Evolutionary conservation across 495 filamentous ascomycete genomes (phyloP).

Genomic region (Neurospora sp.): DNA sequence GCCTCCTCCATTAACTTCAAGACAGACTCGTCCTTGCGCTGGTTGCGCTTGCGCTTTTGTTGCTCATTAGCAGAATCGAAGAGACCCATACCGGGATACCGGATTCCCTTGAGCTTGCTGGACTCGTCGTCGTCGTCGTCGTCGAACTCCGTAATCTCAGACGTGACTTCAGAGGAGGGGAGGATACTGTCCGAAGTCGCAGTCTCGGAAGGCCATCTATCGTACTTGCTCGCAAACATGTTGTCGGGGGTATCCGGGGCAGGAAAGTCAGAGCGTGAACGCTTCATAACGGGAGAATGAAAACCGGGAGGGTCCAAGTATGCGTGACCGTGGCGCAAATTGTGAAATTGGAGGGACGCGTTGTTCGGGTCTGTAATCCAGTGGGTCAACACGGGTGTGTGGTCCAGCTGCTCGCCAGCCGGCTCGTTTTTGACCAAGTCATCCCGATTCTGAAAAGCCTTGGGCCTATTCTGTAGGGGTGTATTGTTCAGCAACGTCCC

Average conservation of each 20-base stretch:
- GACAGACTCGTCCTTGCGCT: conserved; percentile 68
- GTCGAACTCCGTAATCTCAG: conserved; percentile 16
- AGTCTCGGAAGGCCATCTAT: conserved; percentile 21
- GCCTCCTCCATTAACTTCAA: conserved; percentile 59
- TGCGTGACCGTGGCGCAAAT: conserved; percentile 5
- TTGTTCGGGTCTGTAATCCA: conserved; percentile 8
- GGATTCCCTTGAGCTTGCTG: conserved; percentile 59
- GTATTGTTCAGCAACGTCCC: background rate
- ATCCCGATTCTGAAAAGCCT: background rate
- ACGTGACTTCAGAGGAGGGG: conserved; percentile 17
- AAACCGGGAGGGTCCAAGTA: conserved; percentile 13
- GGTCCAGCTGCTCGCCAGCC: conserved; percentile 9
- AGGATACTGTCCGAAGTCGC: conserved; percentile 19
- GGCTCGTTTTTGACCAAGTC: conserved; percentile 24
- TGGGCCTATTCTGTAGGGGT: conserved; percentile 1
- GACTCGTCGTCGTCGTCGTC: conserved; percentile 28
- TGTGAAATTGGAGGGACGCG: conserved; percentile 4
- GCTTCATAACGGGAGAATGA: conserved; percentile 12
- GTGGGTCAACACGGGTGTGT: conserved; percentile 1
- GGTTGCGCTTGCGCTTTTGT: conserved; percentile 72
- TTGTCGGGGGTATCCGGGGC: conserved; percentile 12
- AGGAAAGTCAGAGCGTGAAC: conserved; percentile 8
- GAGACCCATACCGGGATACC: conserved; percentile 77
- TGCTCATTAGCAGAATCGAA: conserved; percentile 76
- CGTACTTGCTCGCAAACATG: conserved; percentile 9